These are phyloP conservation scores for Quambalaria eucalypti DNA, from an alignment of 1,284 basidiomycete species.

Conservation along the genomic window DNA sequence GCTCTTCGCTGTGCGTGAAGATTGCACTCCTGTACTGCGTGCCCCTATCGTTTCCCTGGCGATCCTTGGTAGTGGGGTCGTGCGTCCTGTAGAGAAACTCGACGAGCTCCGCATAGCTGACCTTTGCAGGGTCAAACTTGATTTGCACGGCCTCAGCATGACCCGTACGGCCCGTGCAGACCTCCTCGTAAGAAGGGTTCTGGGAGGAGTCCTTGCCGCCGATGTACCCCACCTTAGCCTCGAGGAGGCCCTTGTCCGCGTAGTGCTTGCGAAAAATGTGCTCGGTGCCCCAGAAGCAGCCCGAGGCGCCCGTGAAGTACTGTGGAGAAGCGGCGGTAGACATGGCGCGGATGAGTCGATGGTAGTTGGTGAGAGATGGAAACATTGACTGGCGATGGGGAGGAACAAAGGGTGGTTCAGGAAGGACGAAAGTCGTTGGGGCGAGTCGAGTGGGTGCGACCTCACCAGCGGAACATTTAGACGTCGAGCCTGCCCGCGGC, in stretches of 20 bases:
- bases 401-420: too few relatives aligned
- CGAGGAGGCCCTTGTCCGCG: conserved; percentile 31
- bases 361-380: too few relatives aligned
- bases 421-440: too few relatives aligned
- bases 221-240: conserved; percentile 39
- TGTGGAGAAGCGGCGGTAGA: not conserved
- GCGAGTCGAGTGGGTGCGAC: too few relatives aligned
- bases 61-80: conserved; percentile 65
- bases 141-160: conserved; percentile 84
- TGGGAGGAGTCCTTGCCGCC: conserved; percentile 37
- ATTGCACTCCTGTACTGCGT: conserved; percentile 81
- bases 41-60: conserved; percentile 47
- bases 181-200: conserved; percentile 58
- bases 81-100: conserved; percentile 63
- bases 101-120: conserved; percentile 73
- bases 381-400: too few relatives aligned
- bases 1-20: conserved; percentile 70
- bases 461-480: too few relatives aligned
- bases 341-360: not conserved
- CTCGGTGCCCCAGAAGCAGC: conserved; percentile 1
- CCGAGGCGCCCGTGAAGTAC: not conserved
- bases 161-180: conserved; percentile 64
- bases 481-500: too few relatives aligned
- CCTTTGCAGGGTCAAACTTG: conserved; percentile 68
- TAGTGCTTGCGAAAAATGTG: conserved; percentile 28